A percentile compares a stretch with the other conserved stretches of the same genome.
phyloP scores from a whole-genome alignment of 371 early-diverging fungal genomes.

The Rhizopus delemar region DNA sequence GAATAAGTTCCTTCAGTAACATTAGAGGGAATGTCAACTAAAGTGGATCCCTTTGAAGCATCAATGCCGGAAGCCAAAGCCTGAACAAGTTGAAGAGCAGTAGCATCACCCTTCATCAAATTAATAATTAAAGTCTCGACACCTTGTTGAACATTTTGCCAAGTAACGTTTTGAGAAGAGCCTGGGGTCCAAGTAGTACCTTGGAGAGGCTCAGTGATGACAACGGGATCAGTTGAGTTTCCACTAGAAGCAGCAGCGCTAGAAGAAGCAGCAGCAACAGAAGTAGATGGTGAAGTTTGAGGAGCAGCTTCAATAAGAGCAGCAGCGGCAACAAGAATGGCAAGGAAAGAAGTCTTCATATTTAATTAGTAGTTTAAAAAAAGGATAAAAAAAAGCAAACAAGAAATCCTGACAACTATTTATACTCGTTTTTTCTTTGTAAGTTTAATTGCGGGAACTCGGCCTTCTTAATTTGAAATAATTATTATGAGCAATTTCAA shows the following conservation, averaged over 20 bases:
- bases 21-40: conserved; percentile 41
- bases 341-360: conserved; percentile 12
- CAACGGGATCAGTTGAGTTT: conserved; percentile 29
- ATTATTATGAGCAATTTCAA: conserved; percentile 5
- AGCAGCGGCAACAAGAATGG: conserved; percentile 24
- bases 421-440: not conserved
- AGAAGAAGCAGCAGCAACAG: conserved; percentile 7
- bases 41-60: conserved; percentile 34
- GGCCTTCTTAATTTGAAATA: not conserved
- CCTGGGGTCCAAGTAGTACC: conserved; percentile 48
- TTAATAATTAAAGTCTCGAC: conserved; percentile 35
- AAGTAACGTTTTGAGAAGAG: conserved; percentile 35
- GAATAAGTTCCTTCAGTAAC: conserved; percentile 47
- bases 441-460: not conserved
- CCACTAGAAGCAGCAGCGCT: conserved; percentile 6
- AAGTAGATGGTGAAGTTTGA: conserved; percentile 16
- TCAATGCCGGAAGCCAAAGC: conserved; percentile 36
- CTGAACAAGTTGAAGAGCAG: conserved; percentile 40
- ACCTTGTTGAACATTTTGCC: conserved; percentile 41
- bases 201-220: conserved; percentile 39
- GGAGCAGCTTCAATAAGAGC: conserved; percentile 23
- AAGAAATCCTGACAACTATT: not conserved
- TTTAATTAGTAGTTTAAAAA: not conserved
- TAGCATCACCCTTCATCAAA: conserved; percentile 48
- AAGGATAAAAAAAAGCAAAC: not conserved